Evolutionary conservation across 140 eudicot genomes (phyloP).

Genomic region (Anethum foeniculum): DNA sequence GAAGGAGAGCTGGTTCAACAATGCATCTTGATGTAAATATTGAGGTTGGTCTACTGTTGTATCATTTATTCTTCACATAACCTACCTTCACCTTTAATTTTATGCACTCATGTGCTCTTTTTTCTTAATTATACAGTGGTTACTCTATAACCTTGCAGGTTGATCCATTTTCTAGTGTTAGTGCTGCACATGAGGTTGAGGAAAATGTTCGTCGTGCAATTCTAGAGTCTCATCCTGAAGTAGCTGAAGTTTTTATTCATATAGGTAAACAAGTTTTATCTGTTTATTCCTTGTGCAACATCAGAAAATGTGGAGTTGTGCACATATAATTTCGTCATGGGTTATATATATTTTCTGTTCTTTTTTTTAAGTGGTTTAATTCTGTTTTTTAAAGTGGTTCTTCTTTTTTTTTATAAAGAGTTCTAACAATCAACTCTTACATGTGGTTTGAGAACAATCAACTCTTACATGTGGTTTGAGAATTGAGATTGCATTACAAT

Average conservation of each 20-base stretch:
- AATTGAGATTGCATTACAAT: no score
- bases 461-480: not conserved
- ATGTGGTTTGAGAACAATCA: not conserved
- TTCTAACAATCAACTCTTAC: not conserved
- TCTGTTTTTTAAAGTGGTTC: no score
- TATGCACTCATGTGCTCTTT: conserved; percentile 7
- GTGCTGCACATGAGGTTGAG: conserved; percentile 77
- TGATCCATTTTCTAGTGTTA: conserved; percentile 72
- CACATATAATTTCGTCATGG: not conserved
- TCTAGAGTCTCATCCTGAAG: conserved; percentile 68
- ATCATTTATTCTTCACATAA: no score
- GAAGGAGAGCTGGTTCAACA: conserved; percentile 93
- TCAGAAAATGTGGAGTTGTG: not conserved
- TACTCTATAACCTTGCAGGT: conserved; percentile 39
- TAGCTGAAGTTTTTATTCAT: conserved; percentile 92
- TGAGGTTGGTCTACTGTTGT: conserved; percentile 37
- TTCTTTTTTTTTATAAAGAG: not conserved
- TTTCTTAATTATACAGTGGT: not conserved
- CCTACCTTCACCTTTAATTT: not conserved
- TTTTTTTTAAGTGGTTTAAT: not conserved
- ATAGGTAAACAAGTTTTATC: conserved; percentile 40
- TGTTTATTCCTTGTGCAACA: not conserved
- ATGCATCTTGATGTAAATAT: conserved; percentile 79
- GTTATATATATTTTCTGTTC: not conserved
- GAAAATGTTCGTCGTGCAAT: conserved; percentile 66